Base-by-base conservation (phyloP, 2,329 filamentous ascomycete genomes). In the Fusarium tupiense region DNA sequence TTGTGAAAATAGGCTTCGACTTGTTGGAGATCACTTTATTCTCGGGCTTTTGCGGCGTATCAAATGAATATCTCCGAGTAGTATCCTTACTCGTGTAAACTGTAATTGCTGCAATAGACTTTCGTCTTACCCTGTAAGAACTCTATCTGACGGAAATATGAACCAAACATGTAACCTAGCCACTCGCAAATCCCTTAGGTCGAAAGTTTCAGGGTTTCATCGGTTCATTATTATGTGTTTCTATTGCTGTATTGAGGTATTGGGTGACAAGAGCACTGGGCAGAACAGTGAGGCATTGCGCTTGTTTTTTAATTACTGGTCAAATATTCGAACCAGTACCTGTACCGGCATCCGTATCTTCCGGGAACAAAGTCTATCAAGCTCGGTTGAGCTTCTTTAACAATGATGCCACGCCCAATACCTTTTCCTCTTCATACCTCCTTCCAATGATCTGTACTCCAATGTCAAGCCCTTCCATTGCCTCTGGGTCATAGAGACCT, bases 381-480 rank as follows among this genome's bases (percentile, higher is more conserved):
- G 20, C 52, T 29, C 7, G 10, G 35, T n/a, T 19, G 14, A 54
- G 52, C 13, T 20, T 47, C 3, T 46, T n/a, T 13, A 63, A 26
- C 13, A 46, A 11, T 16, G 53, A 22, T 8, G 43, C 43, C 4
- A 44, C 41, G 4, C 63, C 63, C 10, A 65, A 11, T 1, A 63
- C 63, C 26, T 54, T 63, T 8, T 65, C 63, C 19, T 63, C 63
- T 3, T 65, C 63, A 29, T 53, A 63, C 0, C 38, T 33, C 1
- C 46, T 19, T 24, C 58, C 63, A 14, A 65, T 44, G 11, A 65
- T 43, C 19, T 65, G 63, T 5, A 65, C 22, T 3, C 63, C 63
- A 8, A 65, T 44, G 5, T n/a, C 33, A 22, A 43, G 58, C 1
- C 47, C 40, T 3, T 46, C 7, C 63, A 65, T 65, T 4, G 33